phyloP scores from a whole-genome alignment of 2,329 filamentous ascomycete genomes.

The Arthrobotrys sphaeroides region DNA sequence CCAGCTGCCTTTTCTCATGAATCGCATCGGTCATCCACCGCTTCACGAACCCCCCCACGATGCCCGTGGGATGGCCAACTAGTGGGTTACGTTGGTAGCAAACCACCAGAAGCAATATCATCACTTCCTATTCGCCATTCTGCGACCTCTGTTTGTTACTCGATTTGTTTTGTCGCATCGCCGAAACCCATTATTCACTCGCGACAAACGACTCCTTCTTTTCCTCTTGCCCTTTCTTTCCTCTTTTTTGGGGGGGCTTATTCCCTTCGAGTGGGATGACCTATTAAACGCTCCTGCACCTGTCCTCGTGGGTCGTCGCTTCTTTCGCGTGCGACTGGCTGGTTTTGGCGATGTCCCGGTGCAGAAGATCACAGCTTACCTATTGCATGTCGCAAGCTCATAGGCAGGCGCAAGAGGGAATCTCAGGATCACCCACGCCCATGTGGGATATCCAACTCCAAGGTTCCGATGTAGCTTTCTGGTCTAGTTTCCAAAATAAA shows the following conservation, averaged over 20 bases:
- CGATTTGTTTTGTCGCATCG: slow-evolving; percentile 53
- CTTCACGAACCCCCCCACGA: slow-evolving; percentile 21
- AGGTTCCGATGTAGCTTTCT: slow-evolving; percentile 15
- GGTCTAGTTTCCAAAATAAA: slow-evolving; percentile 42
- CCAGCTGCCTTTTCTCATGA: slow-evolving; percentile 45
- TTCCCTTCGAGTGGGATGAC: slow-evolving; percentile 45
- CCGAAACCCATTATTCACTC: slow-evolving; percentile 43
- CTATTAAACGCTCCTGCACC: slow-evolving; percentile 21
- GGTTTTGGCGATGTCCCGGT: slow-evolving; percentile 36
- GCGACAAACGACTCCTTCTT: no score
- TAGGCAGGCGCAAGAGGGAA: slow-evolving; percentile 15
- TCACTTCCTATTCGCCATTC: slow-evolving; percentile 30
- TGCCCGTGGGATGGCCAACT: not conserved
- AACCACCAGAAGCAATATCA: slow-evolving; percentile 19
- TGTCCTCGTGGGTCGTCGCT: slow-evolving; percentile 53
- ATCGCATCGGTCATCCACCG: slow-evolving; percentile 20
- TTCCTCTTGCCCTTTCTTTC: no score
- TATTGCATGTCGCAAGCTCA: slow-evolving; percentile 33
- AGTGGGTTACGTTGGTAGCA: slow-evolving; percentile 3
- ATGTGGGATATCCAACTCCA: slow-evolving; percentile 21
- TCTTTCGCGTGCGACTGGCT: slow-evolving; percentile 54
- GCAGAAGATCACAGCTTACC: slow-evolving; percentile 28
- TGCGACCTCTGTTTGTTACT: slow-evolving; percentile 32
- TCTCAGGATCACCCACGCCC: slow-evolving; percentile 20
- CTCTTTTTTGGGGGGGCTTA: not conserved